These are phyloP conservation scores for Parafenestella ontariensis DNA, from an alignment of 2,329 filamentous ascomycete genomes.

Conservation along the genomic window DNA sequence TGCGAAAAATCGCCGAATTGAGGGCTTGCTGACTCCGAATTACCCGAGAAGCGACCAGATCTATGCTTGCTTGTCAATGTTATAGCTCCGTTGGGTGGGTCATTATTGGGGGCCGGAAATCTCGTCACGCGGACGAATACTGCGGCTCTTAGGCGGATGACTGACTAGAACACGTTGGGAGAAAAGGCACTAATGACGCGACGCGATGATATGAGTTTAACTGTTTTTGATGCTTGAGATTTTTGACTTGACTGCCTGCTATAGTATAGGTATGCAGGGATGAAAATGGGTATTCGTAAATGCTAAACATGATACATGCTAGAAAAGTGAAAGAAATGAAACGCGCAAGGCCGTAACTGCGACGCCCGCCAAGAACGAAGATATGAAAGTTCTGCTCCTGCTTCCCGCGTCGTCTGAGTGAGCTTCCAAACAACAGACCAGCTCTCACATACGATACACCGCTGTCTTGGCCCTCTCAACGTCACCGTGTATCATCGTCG, in stretches of 20 bases:
- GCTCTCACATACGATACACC: neutral
- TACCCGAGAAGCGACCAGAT: neutral
- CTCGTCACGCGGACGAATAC: neutral
- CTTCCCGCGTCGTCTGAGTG: neutral
- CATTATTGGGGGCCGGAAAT: neutral
- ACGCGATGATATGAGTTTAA: neutral
- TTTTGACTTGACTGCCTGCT: neutral
- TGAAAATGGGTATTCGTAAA: conserved; percentile 11
- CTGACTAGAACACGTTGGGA: neutral
- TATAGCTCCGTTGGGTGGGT: neutral
- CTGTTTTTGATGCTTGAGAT: neutral
- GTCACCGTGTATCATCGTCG: conserved; percentile 1
- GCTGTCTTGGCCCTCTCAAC: neutral
- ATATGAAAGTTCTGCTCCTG: neutral
- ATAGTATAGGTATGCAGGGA: neutral
- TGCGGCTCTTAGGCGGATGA: neutral
- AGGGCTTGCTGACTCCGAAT: neutral
- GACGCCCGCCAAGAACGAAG: neutral
- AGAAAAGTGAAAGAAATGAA: neutral
- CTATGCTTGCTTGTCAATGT: neutral
- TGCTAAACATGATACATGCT: neutral
- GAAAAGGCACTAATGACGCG: neutral
- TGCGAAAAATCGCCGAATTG: neutral
- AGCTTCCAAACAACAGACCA: neutral
- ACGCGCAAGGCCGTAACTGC: neutral